Evolutionary conservation across 2,329 filamentous ascomycete species (phyloP), one percentile per base, ranked within the genome.

Genomic region (Cladosporium sp.): DNA sequence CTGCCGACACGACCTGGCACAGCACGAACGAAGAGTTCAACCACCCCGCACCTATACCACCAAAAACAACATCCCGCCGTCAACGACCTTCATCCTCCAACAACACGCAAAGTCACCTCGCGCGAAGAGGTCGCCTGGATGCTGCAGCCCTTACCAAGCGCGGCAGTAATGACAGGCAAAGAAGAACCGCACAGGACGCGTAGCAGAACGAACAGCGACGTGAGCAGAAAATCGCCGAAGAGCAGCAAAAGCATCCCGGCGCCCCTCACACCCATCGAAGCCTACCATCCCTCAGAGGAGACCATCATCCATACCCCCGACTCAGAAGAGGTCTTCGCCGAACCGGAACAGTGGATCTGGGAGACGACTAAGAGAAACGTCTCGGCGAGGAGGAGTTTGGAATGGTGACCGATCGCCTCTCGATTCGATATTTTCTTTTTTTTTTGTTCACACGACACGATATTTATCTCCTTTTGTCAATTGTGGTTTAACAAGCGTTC

Each of bases 121-220:
- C 53, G 56, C 14, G 82, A 83, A 51, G 89, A 87, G 55, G 85
- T 87, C 51, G 80, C 79, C 64, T 96, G 91, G 91, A 95, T 96
- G 90, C 75, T 95, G 48, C 89, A 95, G 65, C 91, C 91, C 2
- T 89, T 90, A 1, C 91, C 91, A n/a, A 82, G 85, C 33, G 89
- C 91, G 53, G 90, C 86, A 67, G 78, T 95, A 55, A 96, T 96
- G 91, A 87, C 86, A 58, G 91, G 90, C 59, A 93, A 91, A 67
- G 81, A 87, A 34, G 31, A 31, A 9, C 48, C 48, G 2, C 16
- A 43, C 3, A n/a, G 11, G 6, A 5, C 41, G 10, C 16, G 84
- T 50, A 85, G 81, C 58, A 74, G 75, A 34, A 87, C 82, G 63
- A 59, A 59, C 44, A 74, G 77, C 34, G 75, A 53, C 3, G 37